A percentile compares a stretch with the other conserved stretches of the same genome.
phyloP scores from a whole-genome alignment of 1,284 basidiomycete species.

The Trichosporon ovoides region DNA sequence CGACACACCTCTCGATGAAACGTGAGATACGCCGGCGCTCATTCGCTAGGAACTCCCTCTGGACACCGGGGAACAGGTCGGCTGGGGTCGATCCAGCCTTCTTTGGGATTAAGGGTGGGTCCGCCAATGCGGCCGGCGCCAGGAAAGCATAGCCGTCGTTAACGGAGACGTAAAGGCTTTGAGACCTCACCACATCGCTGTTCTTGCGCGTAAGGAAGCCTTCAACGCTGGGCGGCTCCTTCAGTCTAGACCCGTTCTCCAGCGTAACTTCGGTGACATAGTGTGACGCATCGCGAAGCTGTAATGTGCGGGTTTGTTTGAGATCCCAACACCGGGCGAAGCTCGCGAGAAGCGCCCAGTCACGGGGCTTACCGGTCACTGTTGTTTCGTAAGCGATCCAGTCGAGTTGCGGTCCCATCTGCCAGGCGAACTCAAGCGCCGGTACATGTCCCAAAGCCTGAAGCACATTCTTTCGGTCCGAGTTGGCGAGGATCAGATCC shows the following conservation, averaged over 20 bases:
- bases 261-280: slow-evolving; percentile 28
- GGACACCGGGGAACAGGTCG: slow-evolving; percentile 34
- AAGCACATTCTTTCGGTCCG: slow-evolving; percentile 28
- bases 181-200: slow-evolving; percentile 19
- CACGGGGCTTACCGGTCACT: slow-evolving; percentile 30
- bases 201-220: slow-evolving; percentile 41
- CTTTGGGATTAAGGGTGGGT: slow-evolving; percentile 34
- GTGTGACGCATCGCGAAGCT: slow-evolving; percentile 40
- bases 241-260: slow-evolving; percentile 35
- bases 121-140: slow-evolving; percentile 23
- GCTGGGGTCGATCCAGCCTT: slow-evolving; percentile 29
- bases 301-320: slow-evolving; percentile 21
- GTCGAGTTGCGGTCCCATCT: slow-evolving; percentile 37
- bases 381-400: slow-evolving; percentile 42
- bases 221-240: slow-evolving; percentile 44
- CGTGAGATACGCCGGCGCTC: slow-evolving; percentile 32
- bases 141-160: slow-evolving; percentile 42
- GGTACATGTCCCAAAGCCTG: slow-evolving; percentile 20
- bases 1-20: slow-evolving; percentile 33
- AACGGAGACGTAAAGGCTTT: slow-evolving; percentile 28
- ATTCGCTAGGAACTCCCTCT: slow-evolving; percentile 25
- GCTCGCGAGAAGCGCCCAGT: slow-evolving; percentile 44
- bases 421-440: slow-evolving; percentile 42
- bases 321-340: slow-evolving; percentile 22
- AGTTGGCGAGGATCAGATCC: slow-evolving; percentile 29